Base-by-base conservation (phyloP, 139 green algal species). In the Chlamydomonas sp. region DNA sequence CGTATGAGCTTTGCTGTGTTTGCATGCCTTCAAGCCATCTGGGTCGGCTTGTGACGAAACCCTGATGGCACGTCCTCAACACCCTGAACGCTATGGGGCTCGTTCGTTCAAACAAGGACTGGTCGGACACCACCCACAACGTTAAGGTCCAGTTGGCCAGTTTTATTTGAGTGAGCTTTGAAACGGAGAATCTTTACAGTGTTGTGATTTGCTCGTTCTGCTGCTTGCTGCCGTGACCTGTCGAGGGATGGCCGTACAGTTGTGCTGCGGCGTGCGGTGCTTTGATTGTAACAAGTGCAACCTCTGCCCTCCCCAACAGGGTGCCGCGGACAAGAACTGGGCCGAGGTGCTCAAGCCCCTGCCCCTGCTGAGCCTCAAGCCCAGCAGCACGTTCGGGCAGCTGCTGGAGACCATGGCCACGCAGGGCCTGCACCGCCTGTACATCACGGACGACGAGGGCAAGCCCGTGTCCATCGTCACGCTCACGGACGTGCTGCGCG, bases 401-500 rank as follows among this genome's bases (percentile, higher is more conserved):
- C 83, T 93, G 83, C 80, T 93, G 17, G 77, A 85, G 58, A 77
- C 64, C 58, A 79, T 91, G 72, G 88, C 77, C 5, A 68, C 64
- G 8, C 85, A 91, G 87, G 59, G 57, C 15, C 78, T 92, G 80
- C 92, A 95, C 91, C 92, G 92, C 78, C 78, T 93, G 74, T 94
- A 95, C 83, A n/a, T n/a, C n/a, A n/a, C n/a, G n/a, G n/a, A n/a
- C n/a, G n/a, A n/a, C 14, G 89, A 85, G 49, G 86, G 82, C 72
- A 90, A 89, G 79, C 89, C 92, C 59, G 82, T 89, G 67, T 78
- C 68, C 73, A 93, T 93, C 84, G 83, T 95, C 63, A 95, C 92
- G 3, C 90, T 93, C 66, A 93, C 90, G 20, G 92, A 94, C 80
- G 66, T 94, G 75, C 90, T 94, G 73, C 81, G 81, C 82, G 84